A percentile compares a stretch with the other conserved stretches of the same genome.
Evolutionary conservation across 306 rosid genomes (phyloP).

Genomic region (Pterocarpus macrocarpus): DNA sequence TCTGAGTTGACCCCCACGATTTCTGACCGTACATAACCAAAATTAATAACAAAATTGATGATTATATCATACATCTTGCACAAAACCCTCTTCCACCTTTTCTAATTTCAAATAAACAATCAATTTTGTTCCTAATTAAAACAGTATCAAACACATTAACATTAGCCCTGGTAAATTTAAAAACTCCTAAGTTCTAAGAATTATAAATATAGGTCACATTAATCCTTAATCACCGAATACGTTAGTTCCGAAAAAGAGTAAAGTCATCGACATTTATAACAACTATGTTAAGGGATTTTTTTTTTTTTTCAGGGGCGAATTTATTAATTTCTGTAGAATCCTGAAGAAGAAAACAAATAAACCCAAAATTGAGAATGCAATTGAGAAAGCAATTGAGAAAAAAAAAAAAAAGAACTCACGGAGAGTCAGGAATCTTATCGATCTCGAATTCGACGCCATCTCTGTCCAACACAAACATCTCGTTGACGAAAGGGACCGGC

Average conservation of each 20-base stretch:
- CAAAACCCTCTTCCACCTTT: neutral
- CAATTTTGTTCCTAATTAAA: no score
- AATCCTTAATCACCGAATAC: neutral
- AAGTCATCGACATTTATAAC: no score
- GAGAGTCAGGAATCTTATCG: slow-evolving; percentile 94
- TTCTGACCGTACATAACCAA: slow-evolving; percentile 47
- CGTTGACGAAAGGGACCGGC: slow-evolving; percentile 89
- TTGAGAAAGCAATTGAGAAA: neutral
- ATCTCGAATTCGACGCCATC: slow-evolving; percentile 93
- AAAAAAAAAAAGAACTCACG: slow-evolving; percentile 48
- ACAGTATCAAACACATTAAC: no score
- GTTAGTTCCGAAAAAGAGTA: no score
- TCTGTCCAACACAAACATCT: slow-evolving; percentile 92
- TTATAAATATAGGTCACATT: neutral
- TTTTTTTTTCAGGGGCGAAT: no score
- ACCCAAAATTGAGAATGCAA: neutral
- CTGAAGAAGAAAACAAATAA: neutral
- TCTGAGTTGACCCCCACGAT: slow-evolving; percentile 72
- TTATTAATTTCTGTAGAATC: neutral
- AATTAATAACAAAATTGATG: slow-evolving; percentile 28
- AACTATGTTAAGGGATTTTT: no score
- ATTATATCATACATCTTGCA: slow-evolving; percentile 6
- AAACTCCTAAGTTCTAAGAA: neutral
- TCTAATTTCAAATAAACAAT: neutral
- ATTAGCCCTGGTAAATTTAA: neutral